Percentiles rank a stretch among this genome's conserved stretches.
Evolutionary conservation across 768 basidiomycete genomes (phyloP).

Genomic region (Xerocomus potaroensis): DNA sequence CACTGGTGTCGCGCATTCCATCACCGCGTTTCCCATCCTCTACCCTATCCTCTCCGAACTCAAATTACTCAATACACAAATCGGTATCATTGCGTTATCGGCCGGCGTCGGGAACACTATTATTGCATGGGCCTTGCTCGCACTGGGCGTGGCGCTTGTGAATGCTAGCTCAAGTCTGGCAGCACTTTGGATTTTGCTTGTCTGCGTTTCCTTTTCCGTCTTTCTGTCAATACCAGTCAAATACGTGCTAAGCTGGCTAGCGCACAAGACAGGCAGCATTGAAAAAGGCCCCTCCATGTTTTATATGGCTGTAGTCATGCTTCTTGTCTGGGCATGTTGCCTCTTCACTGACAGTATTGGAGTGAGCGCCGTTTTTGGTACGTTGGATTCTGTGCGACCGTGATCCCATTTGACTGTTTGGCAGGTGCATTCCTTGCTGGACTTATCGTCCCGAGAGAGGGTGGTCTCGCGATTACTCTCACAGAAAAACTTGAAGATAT

Average conservation of each 20-base stretch:
- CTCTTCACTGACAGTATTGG: conserved; percentile 94
- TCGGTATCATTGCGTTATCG: conserved; percentile 90
- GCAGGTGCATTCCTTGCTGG: conserved; percentile 79
- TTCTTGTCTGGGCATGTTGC: conserved; percentile 78
- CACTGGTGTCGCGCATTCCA: conserved; percentile 84
- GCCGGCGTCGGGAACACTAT: conserved; percentile 90
- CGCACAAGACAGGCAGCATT: conserved; percentile 69
- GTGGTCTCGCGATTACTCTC: conserved; percentile 79
- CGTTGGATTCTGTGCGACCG: not conserved
- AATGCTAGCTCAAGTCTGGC: conserved; percentile 80
- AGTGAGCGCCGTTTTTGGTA: conserved; percentile 89
- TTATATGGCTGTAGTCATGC: conserved; percentile 84
- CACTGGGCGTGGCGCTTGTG: conserved; percentile 86
- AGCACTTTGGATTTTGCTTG: conserved; percentile 79
- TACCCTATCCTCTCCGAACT: conserved; percentile 87
- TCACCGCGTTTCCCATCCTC: conserved; percentile 82
- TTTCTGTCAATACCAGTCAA: conserved; percentile 68
- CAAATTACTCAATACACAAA: conserved; percentile 84
- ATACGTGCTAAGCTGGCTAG: conserved; percentile 62
- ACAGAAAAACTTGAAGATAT: conserved; percentile 97
- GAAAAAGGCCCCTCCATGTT: conserved; percentile 82
- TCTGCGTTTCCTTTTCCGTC: conserved; percentile 69
- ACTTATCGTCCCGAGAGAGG: conserved; percentile 80
- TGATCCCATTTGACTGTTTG: not conserved
- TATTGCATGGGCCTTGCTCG: conserved; percentile 83